Conservation (phyloP, 805 yeast genomes). For the Metschnikowia arizonensis region DNA sequence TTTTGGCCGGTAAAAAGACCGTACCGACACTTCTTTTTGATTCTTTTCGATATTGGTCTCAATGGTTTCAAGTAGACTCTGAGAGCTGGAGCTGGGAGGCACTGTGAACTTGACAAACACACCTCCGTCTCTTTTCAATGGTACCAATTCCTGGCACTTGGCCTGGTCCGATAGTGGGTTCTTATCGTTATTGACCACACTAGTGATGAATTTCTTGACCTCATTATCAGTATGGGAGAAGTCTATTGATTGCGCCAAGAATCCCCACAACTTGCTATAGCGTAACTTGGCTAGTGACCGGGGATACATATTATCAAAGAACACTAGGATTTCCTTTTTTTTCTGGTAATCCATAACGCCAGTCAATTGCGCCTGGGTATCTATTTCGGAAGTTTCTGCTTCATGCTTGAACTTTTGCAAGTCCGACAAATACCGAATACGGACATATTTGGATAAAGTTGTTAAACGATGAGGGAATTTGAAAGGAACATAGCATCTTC, state of each 20-base stretch:
- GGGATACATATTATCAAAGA: slow-evolving; percentile 37
- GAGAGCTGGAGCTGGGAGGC: slow-evolving; percentile 47
- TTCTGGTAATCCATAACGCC: slow-evolving; percentile 38
- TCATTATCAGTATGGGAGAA: slow-evolving; percentile 15
- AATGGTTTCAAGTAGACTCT: slow-evolving; percentile 52
- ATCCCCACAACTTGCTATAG: slow-evolving; percentile 22
- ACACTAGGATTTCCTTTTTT: slow-evolving; percentile 31
- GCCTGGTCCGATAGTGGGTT: slow-evolving; percentile 31
- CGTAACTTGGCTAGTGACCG: slow-evolving; percentile 23
- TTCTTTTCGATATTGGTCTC: slow-evolving; percentile 39
- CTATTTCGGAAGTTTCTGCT: slow-evolving; percentile 26
- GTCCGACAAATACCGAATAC: slow-evolving; percentile 17
- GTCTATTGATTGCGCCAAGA: slow-evolving; percentile 16
- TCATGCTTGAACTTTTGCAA: slow-evolving; percentile 32
- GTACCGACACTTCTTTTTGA: slow-evolving; percentile 17
- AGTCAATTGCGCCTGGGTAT: slow-evolving; percentile 33
- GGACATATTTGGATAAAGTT: not conserved
- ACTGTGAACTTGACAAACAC: slow-evolving; percentile 78
- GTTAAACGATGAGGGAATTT: not conserved
- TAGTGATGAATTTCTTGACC: slow-evolving; percentile 19
- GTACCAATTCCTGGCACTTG: slow-evolving; percentile 56
- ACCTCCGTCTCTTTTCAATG: slow-evolving; percentile 85
- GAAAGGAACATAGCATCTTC: no score
- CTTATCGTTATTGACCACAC: slow-evolving; percentile 12
- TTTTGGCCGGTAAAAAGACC: slow-evolving; percentile 30